These are phyloP conservation scores for Plectosphaerella plurivora DNA, from an alignment of 2,329 filamentous ascomycete species.

Conservation along the genomic window DNA sequence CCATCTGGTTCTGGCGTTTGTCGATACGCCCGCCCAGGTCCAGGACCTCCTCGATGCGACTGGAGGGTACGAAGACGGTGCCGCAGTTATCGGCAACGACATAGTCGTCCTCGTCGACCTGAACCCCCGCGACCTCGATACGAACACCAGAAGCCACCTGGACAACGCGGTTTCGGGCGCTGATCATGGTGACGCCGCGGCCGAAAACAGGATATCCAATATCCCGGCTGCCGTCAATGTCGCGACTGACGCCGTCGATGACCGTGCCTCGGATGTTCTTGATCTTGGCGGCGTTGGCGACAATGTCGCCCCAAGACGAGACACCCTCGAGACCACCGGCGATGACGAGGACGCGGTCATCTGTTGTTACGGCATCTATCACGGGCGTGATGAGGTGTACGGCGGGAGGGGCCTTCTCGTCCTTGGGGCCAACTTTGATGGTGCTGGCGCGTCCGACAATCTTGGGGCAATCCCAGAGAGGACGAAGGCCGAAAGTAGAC, in stretches of 20 bases:
- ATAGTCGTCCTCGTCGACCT: constrained; percentile 12
- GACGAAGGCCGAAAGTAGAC: constrained; percentile 12
- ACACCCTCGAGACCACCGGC: constrained; percentile 11
- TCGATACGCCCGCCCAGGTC: constrained; percentile 8
- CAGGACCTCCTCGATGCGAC: constrained; percentile 8
- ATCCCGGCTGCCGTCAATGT: constrained; percentile 26
- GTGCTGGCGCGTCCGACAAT: constrained; percentile 14
- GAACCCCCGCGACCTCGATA: constrained; percentile 11
- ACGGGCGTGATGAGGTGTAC: constrained; percentile 9
- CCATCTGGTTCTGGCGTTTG: constrained; percentile 6
- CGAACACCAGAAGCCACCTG: constrained; percentile 12
- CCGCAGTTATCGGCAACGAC: constrained; percentile 14
- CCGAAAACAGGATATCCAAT: constrained; percentile 26
- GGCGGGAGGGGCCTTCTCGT: not conserved
- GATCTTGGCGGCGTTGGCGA: constrained; percentile 13
- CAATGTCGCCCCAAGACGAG: constrained; percentile 15
- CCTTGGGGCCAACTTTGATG: constrained; percentile 9
- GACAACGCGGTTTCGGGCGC: constrained; percentile 24
- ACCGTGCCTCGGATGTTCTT: constrained; percentile 22
- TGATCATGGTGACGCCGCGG: constrained; percentile 24
- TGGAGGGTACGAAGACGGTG: constrained; percentile 9
- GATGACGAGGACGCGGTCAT: constrained; percentile 10
- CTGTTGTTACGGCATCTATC: constrained; percentile 7
- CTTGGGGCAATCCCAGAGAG: constrained; percentile 15
- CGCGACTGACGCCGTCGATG: constrained; percentile 25